Percentiles rank a stretch among this genome's conserved stretches.
phyloP scores from a whole-genome alignment of 2,329 filamentous ascomycete genomes.

The Rugonectria rugulosa region DNA sequence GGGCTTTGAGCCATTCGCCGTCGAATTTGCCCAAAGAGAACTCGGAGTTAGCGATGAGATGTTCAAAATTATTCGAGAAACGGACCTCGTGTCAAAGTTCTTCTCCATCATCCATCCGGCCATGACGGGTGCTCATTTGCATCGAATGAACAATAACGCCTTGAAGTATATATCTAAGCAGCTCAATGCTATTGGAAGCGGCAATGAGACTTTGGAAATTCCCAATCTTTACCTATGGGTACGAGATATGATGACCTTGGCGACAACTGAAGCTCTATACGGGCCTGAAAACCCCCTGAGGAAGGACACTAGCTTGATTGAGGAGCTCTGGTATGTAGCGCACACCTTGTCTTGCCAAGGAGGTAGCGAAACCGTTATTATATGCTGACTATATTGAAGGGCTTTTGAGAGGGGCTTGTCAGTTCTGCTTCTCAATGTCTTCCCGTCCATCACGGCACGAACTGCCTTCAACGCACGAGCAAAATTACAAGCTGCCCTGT shows the following conservation, averaged over 20 bases:
- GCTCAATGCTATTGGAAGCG: constrained; percentile 22
- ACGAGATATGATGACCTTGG: constrained; percentile 47
- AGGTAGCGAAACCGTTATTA: no score
- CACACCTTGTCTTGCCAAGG: no score
- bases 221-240: constrained; percentile 49
- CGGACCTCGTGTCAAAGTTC: constrained; percentile 34
- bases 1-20: constrained; percentile 51
- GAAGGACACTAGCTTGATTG: constrained; percentile 26
- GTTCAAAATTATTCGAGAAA: constrained; percentile 29
- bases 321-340: constrained; percentile 35
- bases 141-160: constrained; percentile 36
- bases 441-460: constrained; percentile 40
- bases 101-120: constrained; percentile 43
- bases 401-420: constrained; percentile 35
- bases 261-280: constrained; percentile 50
- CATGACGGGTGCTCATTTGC: constrained; percentile 45
- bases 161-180: constrained; percentile 22
- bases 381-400: constrained; percentile 20
- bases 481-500: constrained; percentile 37
- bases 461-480: constrained; percentile 40
- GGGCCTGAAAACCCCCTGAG: constrained; percentile 53
- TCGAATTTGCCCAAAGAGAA: constrained; percentile 47
- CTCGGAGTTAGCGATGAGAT: constrained; percentile 45
- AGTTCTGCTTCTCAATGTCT: constrained; percentile 40
- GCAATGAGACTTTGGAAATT: constrained; percentile 14